A percentile compares a stretch with the other conserved stretches of the same genome.
Evolutionary conservation across 1,284 basidiomycete species (phyloP).

Genomic region (Takashimella koratensis): DNA sequence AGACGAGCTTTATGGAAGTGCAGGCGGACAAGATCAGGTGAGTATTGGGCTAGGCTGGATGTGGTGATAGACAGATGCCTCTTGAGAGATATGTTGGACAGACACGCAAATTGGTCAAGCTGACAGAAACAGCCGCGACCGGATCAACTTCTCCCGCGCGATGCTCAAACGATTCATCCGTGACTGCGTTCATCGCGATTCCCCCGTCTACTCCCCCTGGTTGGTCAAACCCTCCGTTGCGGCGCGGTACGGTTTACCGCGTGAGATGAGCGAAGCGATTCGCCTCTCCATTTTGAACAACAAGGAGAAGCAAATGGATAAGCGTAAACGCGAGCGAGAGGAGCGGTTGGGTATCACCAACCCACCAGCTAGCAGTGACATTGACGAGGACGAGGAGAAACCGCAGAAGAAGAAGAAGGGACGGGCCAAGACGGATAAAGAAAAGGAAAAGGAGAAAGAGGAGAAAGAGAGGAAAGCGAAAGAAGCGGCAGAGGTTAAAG

Average conservation of each 20-base stretch:
- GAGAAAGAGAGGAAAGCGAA: slow-evolving; percentile 22
- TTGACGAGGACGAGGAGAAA: slow-evolving; percentile 68
- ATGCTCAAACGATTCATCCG: slow-evolving; percentile 93
- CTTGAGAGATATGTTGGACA: too few species aligned
- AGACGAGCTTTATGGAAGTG: slow-evolving; percentile 72
- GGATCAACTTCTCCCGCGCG: slow-evolving; percentile 90
- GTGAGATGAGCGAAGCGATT: slow-evolving; percentile 79
- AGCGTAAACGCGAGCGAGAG: slow-evolving; percentile 63
- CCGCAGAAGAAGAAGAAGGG: slow-evolving; percentile 77
- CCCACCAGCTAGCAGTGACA: slow-evolving; percentile 4
- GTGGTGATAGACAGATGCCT: too few species aligned
- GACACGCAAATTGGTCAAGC: too few species aligned
- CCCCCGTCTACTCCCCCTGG: slow-evolving; percentile 91
- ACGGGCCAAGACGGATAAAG: slow-evolving; percentile 28
- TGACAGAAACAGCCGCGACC: slow-evolving; percentile 91
- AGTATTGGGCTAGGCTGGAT: too few species aligned
- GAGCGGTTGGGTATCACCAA: slow-evolving; percentile 53
- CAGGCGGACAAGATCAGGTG: slow-evolving; percentile 74
- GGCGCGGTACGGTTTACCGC: slow-evolving; percentile 73
- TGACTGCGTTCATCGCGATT: slow-evolving; percentile 85
- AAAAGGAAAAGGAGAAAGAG: slow-evolving; percentile 27
- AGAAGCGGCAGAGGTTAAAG: slow-evolving; percentile 57
- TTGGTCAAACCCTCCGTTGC: slow-evolving; percentile 83
- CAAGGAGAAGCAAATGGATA: slow-evolving; percentile 82
- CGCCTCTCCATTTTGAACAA: slow-evolving; percentile 70